Evolutionary conservation across 2,329 filamentous ascomycete species (phyloP).

Genomic region (Akanthomyces muscarius): DNA sequence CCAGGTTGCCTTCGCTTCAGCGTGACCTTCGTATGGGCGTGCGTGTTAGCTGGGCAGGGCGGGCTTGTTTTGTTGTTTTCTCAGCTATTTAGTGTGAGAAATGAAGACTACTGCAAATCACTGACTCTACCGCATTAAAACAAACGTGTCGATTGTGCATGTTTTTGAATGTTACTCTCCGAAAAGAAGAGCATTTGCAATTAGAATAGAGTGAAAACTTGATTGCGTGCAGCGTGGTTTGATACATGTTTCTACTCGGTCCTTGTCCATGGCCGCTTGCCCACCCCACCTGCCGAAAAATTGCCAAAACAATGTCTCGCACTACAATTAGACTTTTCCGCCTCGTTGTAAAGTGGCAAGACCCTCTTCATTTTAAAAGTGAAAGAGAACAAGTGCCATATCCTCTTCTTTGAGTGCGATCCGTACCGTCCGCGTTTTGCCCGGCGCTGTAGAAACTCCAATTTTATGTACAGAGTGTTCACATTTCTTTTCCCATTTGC

Average conservation of each 20-base stretch:
- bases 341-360: constrained; percentile 1
- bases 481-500: neutral
- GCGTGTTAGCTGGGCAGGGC: no score
- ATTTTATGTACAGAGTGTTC: no score
- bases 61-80: neutral
- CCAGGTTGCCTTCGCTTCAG: no score
- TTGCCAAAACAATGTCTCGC: constrained; percentile 4
- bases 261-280: neutral
- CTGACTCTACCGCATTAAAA: neutral
- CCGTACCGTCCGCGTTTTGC: neutral
- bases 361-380: neutral
- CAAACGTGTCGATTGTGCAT: neutral
- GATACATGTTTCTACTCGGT: neutral
- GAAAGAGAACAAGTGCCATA: neutral
- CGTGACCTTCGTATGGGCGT: no score
- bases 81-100: neutral
- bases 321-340: neutral
- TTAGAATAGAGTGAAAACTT: neutral
- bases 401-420: no score
- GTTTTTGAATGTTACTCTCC: no score
- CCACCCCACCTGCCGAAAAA: neutral
- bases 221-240: neutral
- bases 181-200: no score
- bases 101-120: constrained; percentile 3
- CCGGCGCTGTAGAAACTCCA: neutral